Evolutionary conservation across 768 basidiomycete species (phyloP), one percentile per base, ranked within the genome.

Genomic region (Amanita pseudoporphyria): DNA sequence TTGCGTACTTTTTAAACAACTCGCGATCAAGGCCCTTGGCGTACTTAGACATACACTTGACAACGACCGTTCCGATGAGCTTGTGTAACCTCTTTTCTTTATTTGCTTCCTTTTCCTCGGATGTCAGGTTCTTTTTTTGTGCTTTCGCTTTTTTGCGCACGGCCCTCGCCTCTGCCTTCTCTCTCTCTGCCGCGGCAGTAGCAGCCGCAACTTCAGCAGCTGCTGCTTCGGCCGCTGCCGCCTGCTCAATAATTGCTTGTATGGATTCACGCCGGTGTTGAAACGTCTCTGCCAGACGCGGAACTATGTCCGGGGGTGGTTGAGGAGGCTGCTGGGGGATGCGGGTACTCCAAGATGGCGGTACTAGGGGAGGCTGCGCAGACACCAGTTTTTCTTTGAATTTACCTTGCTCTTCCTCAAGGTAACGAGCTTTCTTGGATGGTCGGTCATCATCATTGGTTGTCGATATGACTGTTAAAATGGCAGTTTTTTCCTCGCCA

Each of bases 1-100:
- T 91, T 2, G 96, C 96, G 61, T 96, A 82, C 61, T 84, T 83
- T 74, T 99, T 99, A 77, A 98, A 97, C 47, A 72, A 63, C 6
- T 96, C 92, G 44, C 78, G 76, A 49, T 81, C 77, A 63, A 96
- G 76, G 39, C 81, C 68, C 47, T 81, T 73, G 45, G 81, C 73
- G 60, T 97, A 83, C 69, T 93, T 96, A 51, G 83, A 87, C 92
- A 98, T 93, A 51, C 74, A 82, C 64, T 82, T 86, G 33, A 99
- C 95, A 35, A 99, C 95, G 5, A 95, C 81, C 1, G 82, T 81
- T 6, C 91, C 87, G 14, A 98, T 80, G 31, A 97, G 73, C 62
- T 89, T 89, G 55, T 82, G 60, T 54, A 96, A 60, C 53, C 78
- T 67, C 74, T 92, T 94, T 68, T 96, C 92, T 71, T 84, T 86